phyloP scores from a whole-genome alignment of 1,139 yeast species.

The Pichia sp. region DNA sequence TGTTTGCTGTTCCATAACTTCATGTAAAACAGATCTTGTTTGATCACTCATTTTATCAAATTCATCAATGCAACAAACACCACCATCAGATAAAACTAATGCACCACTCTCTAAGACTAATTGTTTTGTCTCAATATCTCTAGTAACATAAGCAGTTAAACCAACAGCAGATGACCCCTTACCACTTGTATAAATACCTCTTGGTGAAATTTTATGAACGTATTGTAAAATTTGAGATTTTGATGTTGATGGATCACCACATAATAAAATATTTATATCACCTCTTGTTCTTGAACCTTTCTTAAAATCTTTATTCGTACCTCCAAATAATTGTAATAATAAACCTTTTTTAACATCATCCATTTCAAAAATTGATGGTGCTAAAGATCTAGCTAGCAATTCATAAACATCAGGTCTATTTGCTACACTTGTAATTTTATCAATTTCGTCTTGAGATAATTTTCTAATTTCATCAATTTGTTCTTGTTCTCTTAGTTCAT shows the following conservation, averaged over 20 bases:
- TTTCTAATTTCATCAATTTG: conserved; percentile 74
- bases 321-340: conserved; percentile 87
- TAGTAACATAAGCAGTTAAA: conserved; percentile 90
- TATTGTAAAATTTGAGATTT: conserved; percentile 91
- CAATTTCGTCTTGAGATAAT: conserved; percentile 63
- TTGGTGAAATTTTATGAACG: conserved; percentile 94
- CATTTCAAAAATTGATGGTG: conserved; percentile 93
- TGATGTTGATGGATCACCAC: conserved; percentile 98
- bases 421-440: conserved; percentile 54
- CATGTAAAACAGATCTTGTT: conserved; percentile 91
- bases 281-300: conserved; percentile 97
- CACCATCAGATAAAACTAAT: conserved; percentile 92
- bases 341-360: conserved; percentile 97
- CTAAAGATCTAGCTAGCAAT: conserved; percentile 82
- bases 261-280: conserved; percentile 79
- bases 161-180: conserved; percentile 99
- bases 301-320: conserved; percentile 79
- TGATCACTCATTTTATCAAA: conserved; percentile 96
- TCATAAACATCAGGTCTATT: conserved; percentile 77
- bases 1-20: conserved; percentile 99
- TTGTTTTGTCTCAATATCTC: conserved; percentile 91
- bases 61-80: conserved; percentile 98
- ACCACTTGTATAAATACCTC: conserved; percentile 97
- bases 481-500: conserved; percentile 43
- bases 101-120: conserved; percentile 96